These are phyloP conservation scores for Nepenthes gracilis DNA, from an alignment of 148 eudicot species.

Conservation along the genomic window DNA sequence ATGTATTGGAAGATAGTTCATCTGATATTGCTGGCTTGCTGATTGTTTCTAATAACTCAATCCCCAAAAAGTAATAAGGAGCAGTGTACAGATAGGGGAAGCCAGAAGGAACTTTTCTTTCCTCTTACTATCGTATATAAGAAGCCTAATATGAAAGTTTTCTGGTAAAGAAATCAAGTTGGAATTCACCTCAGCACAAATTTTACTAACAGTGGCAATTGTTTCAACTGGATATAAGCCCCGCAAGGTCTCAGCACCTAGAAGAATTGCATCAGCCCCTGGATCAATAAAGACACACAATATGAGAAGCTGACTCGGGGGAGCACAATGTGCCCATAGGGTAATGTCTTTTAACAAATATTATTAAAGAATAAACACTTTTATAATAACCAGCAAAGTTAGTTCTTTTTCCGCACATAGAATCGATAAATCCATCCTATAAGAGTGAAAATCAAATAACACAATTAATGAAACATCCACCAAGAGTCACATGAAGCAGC, in stretches of 20 bases:
- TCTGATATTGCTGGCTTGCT: no score
- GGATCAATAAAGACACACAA: conserved; percentile 8
- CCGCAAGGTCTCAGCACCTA: conserved; percentile 93
- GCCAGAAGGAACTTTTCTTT: not conserved
- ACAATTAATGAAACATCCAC: no score
- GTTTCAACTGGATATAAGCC: conserved; percentile 91
- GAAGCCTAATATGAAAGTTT: not conserved
- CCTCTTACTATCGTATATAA: not conserved
- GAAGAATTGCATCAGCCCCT: conserved; percentile 97
- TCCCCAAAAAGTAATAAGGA: no score
- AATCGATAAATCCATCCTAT: no score
- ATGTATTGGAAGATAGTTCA: no score
- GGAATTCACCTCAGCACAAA: conserved; percentile 74
- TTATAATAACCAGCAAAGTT: no score
- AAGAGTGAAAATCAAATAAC: no score
- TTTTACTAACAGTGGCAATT: conserved; percentile 68
- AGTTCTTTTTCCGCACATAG: no score
- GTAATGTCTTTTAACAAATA: no score
- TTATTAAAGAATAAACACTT: no score
- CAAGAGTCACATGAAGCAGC: not conserved
- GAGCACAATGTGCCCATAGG: not conserved
- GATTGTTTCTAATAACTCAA: no score
- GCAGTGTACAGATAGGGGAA: no score
- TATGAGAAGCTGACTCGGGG: not conserved
- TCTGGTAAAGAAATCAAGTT: not conserved